Evolutionary conservation across 2,329 filamentous ascomycete species (phyloP), one percentile per base, ranked within the genome.

Genomic region (Emydomyces testavorans): DNA sequence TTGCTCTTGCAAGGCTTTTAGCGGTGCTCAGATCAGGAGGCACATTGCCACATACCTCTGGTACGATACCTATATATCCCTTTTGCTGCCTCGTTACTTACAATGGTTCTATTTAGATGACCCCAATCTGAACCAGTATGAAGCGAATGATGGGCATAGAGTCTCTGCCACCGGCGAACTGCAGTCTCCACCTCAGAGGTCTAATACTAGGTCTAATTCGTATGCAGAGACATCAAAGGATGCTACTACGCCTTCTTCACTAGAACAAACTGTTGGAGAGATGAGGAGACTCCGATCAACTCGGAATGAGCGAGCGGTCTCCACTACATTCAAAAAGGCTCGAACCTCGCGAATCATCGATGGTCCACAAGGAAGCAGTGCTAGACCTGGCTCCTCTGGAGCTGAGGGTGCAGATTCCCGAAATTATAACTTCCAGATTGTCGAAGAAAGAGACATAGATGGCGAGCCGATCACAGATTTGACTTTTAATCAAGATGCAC

Each of bases 261-360:
- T 96, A 62, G 90, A 96, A 69, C 93, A 89, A 68, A 94, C 90
- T 39, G 81, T 98, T 56, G 93, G 92, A 56, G 92, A 98, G 66
- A 92, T 98, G 62, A 82, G 88, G 58, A 79, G 92, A 53, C 69
- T 98, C 50, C 81, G 90, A 55, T 96, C 92, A 52, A 96, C 90
- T 18, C 82, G 92, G 24, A 82, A 96, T 61, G 90, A 98, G 60
- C 90, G 93, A 61, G 87, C 94, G 59, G 71, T 98, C 36, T 96
- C 90, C 29, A 93, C 87, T 18, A 95, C 88, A 43, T 88, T 90
- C 63, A 85, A 85, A 62, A 92, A 89, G 59, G 86, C 90, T 41
- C 78, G 92, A 56, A 87, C 86, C 21, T 96, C 92, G 6, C 79
- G 87, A 47, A 89, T 98, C 50, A 89, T 98, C 64, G 89, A 95